Conservation (phyloP, 2,329 filamentous ascomycete genomes). For the Hysterium pulicare region DNA sequence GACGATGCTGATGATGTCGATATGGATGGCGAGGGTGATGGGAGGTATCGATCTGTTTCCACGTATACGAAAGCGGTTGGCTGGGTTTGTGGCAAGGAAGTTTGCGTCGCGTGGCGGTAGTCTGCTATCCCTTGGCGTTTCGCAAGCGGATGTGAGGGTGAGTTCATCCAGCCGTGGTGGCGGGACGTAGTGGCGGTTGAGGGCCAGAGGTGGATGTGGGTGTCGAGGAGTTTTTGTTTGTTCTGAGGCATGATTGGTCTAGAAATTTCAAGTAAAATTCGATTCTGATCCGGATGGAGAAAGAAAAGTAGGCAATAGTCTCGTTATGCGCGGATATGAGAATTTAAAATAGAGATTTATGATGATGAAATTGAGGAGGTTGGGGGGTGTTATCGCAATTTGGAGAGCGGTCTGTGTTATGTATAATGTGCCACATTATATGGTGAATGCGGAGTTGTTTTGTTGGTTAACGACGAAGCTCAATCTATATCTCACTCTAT, state of each 20-base stretch:
- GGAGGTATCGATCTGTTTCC: slow-evolving; percentile 67
- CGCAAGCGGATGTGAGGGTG: slow-evolving; percentile 53
- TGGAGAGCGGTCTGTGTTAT: too few species aligned
- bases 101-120: slow-evolving; percentile 46
- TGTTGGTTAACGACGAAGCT: too few species aligned
- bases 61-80: slow-evolving; percentile 70
- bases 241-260: slow-evolving; percentile 19
- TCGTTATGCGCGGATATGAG: too few species aligned
- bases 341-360: too few species aligned
- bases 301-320: too few species aligned
- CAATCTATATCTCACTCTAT: too few species aligned
- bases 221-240: slow-evolving; percentile 72
- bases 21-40: slow-evolving; percentile 4
- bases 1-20: background rate
- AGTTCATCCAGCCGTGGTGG: slow-evolving; percentile 67
- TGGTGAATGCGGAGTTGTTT: too few species aligned
- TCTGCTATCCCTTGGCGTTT: slow-evolving; percentile 63
- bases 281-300: background rate
- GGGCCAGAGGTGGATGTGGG: slow-evolving; percentile 88
- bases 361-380: too few species aligned
- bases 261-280: background rate
- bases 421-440: too few species aligned
- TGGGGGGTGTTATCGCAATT: too few species aligned
- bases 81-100: slow-evolving; percentile 1
- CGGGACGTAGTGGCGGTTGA: slow-evolving; percentile 56